Evolutionary conservation across 225 moss, liverwort and hornwort species (phyloP).

Genomic region (Polytrichum formosum): DNA sequence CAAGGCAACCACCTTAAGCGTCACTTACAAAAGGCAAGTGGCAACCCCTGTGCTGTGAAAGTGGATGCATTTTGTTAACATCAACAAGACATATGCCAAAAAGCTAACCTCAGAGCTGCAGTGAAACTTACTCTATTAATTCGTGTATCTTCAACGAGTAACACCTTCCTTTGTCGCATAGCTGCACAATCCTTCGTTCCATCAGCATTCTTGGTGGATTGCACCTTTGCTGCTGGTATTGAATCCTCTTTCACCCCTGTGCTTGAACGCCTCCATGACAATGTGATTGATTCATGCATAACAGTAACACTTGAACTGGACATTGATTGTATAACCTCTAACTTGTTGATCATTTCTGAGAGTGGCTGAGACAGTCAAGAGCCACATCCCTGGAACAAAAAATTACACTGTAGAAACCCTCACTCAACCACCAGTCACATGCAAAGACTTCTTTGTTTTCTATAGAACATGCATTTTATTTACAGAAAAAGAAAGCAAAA

Average conservation of each 20-base stretch:
- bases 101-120: too few species aligned
- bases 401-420: too few species aligned
- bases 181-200: not conserved
- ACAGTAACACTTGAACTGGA: slow-evolving; percentile 36
- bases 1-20: too few species aligned
- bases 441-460: too few species aligned
- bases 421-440: too few species aligned
- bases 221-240: slow-evolving; percentile 1
- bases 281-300: slow-evolving; percentile 30
- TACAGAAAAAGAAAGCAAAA: too few species aligned
- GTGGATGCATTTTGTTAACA: too few species aligned
- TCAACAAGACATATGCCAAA: not conserved
- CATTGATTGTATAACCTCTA: slow-evolving; percentile 41
- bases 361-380: too few species aligned
- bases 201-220: slow-evolving; percentile 6
- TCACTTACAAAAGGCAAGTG: too few species aligned
- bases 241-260: slow-evolving; percentile 11
- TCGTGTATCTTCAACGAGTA: slow-evolving; percentile 74
- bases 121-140: slow-evolving; percentile 59
- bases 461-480: too few species aligned
- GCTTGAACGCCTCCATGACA: slow-evolving; percentile 28
- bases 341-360: slow-evolving; percentile 5
- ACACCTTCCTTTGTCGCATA: slow-evolving; percentile 26
- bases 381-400: too few species aligned
- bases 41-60: too few species aligned